Base-by-base conservation (phyloP, 306 rosid species). In the Inga oerstediana region DNA sequence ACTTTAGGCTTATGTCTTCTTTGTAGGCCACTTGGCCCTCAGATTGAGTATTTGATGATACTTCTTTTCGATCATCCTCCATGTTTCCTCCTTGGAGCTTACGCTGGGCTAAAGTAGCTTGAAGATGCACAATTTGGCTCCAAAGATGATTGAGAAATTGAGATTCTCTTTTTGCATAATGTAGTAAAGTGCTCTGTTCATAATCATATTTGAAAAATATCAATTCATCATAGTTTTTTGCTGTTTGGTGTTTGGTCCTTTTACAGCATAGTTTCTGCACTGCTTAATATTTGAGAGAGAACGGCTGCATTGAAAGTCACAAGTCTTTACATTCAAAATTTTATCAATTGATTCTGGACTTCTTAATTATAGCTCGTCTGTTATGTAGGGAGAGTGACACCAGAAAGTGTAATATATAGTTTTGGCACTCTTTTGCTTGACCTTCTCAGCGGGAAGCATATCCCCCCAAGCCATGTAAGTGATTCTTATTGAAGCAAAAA, bases 401-500 rank as follows among this genome's bases (percentile, higher is more conserved):
- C 93, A 15, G 91, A 87, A 72, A 89, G 93, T 89, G 89, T 87
- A 22, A 88, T 89, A 76, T 89, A 87, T 46, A 87, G 92, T 85
- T 87, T 89, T 24, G 91, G 89, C 39, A 89, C 91, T 79, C 91
- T 89, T 71, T 76, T 89, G 85, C 89, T 89, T 39, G 93, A 89
- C 80, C 91, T 89, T 72, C 83, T 89, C 75, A 89, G 92, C 70
- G 88, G 89, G 83, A 89, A 89, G 82, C 92, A 87, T 79, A 87
- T 87, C 30, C 92, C 92, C 24, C 92, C 92, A 8, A 79, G 89
- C 76, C 92, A 89, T 80, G 92, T 89, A 75, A 87, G 92, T 84
- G 19, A 37, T 74, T 72, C 56, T 27, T 68, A 9, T 48, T 44
- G 34, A 43, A 68, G 49, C 61, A 51, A 71, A 59, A 72, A 27